Conservation (phyloP, 179 eudicot genomes). For the Monotropa hypopitys region DNA sequence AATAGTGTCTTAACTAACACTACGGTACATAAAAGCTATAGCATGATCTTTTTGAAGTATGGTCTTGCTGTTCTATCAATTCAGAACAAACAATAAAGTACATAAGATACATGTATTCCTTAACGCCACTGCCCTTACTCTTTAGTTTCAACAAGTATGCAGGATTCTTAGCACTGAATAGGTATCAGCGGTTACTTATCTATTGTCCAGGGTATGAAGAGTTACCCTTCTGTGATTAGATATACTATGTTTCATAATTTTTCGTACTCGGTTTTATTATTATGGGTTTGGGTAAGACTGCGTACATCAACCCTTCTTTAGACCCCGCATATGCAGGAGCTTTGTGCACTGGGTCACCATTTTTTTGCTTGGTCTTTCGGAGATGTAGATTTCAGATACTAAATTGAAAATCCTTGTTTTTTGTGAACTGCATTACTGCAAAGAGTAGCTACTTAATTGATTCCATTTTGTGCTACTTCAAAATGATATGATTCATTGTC, state of each 20-base stretch:
- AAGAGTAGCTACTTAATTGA: background rate
- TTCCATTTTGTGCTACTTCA: background rate
- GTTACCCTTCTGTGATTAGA: background rate
- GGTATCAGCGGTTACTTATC: background rate
- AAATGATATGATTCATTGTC: background rate
- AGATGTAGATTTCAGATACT: background rate
- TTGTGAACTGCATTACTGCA: background rate
- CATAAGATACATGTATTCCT: background rate
- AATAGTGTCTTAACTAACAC: background rate
- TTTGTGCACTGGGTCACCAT: no score
- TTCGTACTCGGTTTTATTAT: background rate
- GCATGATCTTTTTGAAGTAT: background rate
- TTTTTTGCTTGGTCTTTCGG: background rate
- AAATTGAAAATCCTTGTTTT: background rate
- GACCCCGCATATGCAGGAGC: no score
- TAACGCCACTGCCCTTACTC: background rate
- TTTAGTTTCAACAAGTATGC: background rate
- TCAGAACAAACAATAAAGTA: background rate
- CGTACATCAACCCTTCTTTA: no score
- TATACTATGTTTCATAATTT: background rate
- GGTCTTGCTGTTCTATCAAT: background rate
- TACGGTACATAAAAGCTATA: background rate
- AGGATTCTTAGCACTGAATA: no score
- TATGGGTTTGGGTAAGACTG: no score
- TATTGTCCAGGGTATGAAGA: conserved; percentile 1